Evolutionary conservation across 257 asterid species (phyloP).

Genomic region (Dorcoceras hygrometricum): DNA sequence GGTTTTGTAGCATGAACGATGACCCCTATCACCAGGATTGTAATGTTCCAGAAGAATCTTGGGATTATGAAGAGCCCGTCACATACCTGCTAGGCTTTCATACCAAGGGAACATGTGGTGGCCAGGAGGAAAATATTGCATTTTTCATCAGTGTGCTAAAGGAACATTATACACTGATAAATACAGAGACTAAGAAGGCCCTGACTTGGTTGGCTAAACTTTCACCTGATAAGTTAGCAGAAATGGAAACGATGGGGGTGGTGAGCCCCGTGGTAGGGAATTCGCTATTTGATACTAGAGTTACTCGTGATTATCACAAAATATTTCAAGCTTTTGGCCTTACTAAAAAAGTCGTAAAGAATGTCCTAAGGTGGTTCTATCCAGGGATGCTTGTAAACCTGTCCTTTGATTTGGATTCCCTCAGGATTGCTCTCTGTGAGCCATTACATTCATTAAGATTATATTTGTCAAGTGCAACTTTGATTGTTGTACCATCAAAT

Average conservation of each 20-base stretch:
- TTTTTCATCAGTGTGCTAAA: conserved; percentile 78
- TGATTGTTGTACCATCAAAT: conserved; percentile 87
- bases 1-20: conserved; percentile 95
- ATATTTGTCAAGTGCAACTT: conserved; percentile 81
- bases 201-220: conserved; percentile 91
- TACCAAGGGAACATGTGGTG: conserved; percentile 64
- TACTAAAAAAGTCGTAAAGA: conserved; percentile 56
- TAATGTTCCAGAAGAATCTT: conserved; percentile 76
- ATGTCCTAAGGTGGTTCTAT: conserved; percentile 71
- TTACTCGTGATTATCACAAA: conserved; percentile 59
- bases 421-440: conserved; percentile 78
- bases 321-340: conserved; percentile 92
- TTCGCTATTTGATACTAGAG: conserved; percentile 48
- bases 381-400: conserved; percentile 67
- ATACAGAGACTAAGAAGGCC: conserved; percentile 68
- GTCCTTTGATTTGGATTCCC: conserved; percentile 83
- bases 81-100: conserved; percentile 77
- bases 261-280: conserved; percentile 67
- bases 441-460: conserved; percentile 75
- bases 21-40: conserved; percentile 75
- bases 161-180: conserved; percentile 55
- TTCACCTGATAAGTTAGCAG: conserved; percentile 60
- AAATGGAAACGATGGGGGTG: conserved; percentile 88
- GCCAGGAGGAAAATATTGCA: conserved; percentile 62
- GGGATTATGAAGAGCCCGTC: conserved; percentile 60